Conservation (phyloP, 2,329 filamentous ascomycete genomes). For the Fusarium bulbicola region DNA sequence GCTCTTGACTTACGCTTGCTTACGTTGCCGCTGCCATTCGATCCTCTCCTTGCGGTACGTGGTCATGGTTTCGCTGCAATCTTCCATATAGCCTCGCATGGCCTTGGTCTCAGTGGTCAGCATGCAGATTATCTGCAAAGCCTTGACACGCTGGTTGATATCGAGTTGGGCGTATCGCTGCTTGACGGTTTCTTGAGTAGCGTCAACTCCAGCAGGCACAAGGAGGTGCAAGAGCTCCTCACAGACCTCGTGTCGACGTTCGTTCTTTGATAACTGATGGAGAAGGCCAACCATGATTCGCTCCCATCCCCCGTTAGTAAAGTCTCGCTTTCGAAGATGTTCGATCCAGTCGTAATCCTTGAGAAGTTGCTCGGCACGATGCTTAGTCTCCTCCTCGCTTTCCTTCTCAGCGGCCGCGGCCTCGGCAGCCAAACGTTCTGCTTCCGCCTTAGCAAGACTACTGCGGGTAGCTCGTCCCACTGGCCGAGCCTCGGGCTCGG, state of each 20-base stretch:
- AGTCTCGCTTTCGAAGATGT: slow-evolving; percentile 82
- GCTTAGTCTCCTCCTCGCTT: slow-evolving; percentile 60
- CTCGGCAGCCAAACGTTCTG: slow-evolving; percentile 72
- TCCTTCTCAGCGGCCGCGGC: slow-evolving; percentile 63
- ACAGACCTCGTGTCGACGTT: slow-evolving; percentile 74
- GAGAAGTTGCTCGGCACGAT: slow-evolving; percentile 81
- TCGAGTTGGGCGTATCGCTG: slow-evolving; percentile 79
- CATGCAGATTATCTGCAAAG: slow-evolving; percentile 86
- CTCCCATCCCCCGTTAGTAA: slow-evolving; percentile 90
- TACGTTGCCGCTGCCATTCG: slow-evolving; percentile 83
- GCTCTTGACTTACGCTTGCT: slow-evolving; percentile 63
- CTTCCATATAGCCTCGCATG: slow-evolving; percentile 87
- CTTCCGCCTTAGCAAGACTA: slow-evolving; percentile 83
- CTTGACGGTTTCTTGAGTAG: slow-evolving; percentile 77
- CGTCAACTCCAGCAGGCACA: slow-evolving; percentile 79
- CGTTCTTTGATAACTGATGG: slow-evolving; percentile 82
- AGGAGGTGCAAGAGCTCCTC: slow-evolving; percentile 83
- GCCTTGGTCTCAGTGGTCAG: slow-evolving; percentile 87
- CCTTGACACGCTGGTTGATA: slow-evolving; percentile 82
- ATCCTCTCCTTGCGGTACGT: slow-evolving; percentile 95
- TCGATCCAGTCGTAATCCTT: slow-evolving; percentile 84
- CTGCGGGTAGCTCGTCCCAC: slow-evolving; percentile 80
- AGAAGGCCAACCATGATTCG: slow-evolving; percentile 87
- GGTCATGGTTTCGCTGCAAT: slow-evolving; percentile 94
- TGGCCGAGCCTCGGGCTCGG: slow-evolving; percentile 76